A percentile compares a stretch with the other conserved stretches of the same genome.
These are phyloP conservation scores for Cladosporium sp. DNA, from an alignment of 2,329 filamentous ascomycete genomes.

Conservation along the genomic window DNA sequence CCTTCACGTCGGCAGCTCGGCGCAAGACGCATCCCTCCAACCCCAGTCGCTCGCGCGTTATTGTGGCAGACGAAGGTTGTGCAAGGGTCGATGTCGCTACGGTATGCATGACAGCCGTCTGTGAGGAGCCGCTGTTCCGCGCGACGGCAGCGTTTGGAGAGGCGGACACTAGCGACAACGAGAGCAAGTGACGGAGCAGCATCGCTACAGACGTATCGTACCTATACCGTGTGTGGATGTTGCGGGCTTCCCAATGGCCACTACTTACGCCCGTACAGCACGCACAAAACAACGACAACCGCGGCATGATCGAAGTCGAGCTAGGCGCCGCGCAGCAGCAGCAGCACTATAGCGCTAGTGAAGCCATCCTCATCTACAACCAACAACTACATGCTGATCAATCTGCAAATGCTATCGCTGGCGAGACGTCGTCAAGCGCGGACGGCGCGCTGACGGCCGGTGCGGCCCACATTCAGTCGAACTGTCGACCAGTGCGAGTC, in stretches of 20 bases:
- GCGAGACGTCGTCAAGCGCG: slow-evolving; percentile 2
- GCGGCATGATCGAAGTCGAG: not conserved
- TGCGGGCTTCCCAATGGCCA: not conserved
- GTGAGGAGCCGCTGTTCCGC: not conserved
- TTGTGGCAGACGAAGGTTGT: not conserved
- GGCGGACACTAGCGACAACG: slow-evolving; percentile 2
- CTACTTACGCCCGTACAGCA: not conserved
- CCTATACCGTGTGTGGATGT: not conserved
- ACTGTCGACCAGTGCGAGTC: slow-evolving; percentile 14
- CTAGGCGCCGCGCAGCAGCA: not conserved
- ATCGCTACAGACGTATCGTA: not conserved
- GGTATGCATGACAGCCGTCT: slow-evolving; percentile 5
- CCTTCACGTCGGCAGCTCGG: slow-evolving; percentile 17
- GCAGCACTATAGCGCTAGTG: not conserved
- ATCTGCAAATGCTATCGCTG: slow-evolving; percentile 9
- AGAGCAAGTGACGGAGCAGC: not conserved
- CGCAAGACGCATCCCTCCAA: slow-evolving; percentile 4
- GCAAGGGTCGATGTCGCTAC: not conserved
- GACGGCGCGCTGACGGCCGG: slow-evolving; percentile 16
- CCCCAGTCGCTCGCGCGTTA: slow-evolving; percentile 5
- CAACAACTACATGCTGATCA: slow-evolving; percentile 4
- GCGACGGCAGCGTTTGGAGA: slow-evolving; percentile 1
- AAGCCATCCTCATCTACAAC: slow-evolving; percentile 9
- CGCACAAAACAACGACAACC: not conserved
- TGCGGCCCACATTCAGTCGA: slow-evolving; percentile 13